phyloP scores from a whole-genome alignment of 2,329 filamentous ascomycete species.

The Fusarium duplospermum region DNA sequence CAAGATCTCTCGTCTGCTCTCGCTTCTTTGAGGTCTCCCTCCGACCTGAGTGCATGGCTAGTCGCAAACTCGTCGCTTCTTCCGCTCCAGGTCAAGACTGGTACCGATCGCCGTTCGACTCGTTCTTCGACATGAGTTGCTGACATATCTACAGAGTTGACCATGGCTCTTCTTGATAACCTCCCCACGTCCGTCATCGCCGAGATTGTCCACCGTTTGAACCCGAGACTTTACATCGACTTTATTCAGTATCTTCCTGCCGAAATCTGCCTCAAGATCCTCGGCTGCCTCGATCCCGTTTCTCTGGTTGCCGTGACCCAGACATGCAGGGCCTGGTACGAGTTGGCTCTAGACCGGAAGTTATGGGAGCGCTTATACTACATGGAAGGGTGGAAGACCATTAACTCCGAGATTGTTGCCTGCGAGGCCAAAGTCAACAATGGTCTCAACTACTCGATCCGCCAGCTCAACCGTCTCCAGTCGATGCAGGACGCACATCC shows the following conservation, averaged over 20 bases:
- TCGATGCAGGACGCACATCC: constrained; percentile 61
- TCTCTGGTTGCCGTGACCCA: constrained; percentile 84
- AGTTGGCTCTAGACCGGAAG: constrained; percentile 82
- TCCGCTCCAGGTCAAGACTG: constrained; percentile 61
- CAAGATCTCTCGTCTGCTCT: constrained; percentile 49
- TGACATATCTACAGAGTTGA: constrained; percentile 70
- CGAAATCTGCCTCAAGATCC: constrained; percentile 90
- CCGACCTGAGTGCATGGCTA: constrained; percentile 63
- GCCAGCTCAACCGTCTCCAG: constrained; percentile 57
- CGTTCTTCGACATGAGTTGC: neutral
- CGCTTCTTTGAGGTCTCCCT: constrained; percentile 52
- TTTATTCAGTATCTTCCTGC: constrained; percentile 87
- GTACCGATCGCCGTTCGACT: constrained; percentile 46
- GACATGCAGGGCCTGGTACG: constrained; percentile 85
- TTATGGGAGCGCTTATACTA: constrained; percentile 89
- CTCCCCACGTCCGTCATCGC: constrained; percentile 84
- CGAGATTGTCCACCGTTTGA: constrained; percentile 82
- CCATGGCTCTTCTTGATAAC: constrained; percentile 80
- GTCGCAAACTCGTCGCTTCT: constrained; percentile 62
- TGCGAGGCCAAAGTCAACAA: constrained; percentile 73
- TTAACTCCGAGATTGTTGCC: constrained; percentile 71
- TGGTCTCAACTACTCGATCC: constrained; percentile 51
- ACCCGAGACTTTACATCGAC: constrained; percentile 90
- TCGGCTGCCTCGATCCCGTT: constrained; percentile 84
- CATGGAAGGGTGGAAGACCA: constrained; percentile 85